phyloP scores from a whole-genome alignment of 225 moss, liverwort and hornwort species.

The Thuidium tamariscinum region DNA sequence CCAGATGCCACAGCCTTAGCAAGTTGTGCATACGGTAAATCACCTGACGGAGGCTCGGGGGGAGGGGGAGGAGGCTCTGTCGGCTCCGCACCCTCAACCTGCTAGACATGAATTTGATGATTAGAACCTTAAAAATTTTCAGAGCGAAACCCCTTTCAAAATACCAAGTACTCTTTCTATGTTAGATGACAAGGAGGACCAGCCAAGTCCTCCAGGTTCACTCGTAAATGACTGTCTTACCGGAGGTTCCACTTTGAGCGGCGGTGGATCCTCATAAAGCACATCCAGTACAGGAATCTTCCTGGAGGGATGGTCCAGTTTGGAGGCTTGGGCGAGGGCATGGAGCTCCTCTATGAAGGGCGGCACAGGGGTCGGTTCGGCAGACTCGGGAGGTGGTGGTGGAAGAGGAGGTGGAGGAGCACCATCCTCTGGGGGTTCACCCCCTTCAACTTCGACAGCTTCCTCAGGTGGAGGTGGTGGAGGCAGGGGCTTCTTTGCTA shows the following conservation, averaged over 20 bases:
- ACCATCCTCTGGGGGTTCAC: neutral
- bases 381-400: neutral
- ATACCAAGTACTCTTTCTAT: neutral
- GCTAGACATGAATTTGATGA: neutral
- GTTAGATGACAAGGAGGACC: neutral
- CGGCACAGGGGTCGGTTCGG: neutral
- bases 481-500: constrained; percentile 43
- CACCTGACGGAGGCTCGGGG: neutral
- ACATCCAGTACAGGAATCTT: constrained; percentile 63
- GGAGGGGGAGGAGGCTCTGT: neutral
- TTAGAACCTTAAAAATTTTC: neutral
- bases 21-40: constrained; percentile 53
- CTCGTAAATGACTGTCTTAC: neutral
- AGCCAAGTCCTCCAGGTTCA: neutral
- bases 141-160: neutral
- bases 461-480: constrained; percentile 13
- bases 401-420: neutral
- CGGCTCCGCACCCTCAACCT: constrained; percentile 1
- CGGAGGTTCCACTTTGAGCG: neutral
- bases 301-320: constrained; percentile 46
- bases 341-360: constrained; percentile 44
- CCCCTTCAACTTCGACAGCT: neutral
- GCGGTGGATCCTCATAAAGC: constrained; percentile 43
- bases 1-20: constrained; percentile 50
- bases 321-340: constrained; percentile 17